Evolutionary conservation across 306 rosid genomes (phyloP), one percentile per base, ranked within the genome.

Genomic region (Acacia confusa): DNA sequence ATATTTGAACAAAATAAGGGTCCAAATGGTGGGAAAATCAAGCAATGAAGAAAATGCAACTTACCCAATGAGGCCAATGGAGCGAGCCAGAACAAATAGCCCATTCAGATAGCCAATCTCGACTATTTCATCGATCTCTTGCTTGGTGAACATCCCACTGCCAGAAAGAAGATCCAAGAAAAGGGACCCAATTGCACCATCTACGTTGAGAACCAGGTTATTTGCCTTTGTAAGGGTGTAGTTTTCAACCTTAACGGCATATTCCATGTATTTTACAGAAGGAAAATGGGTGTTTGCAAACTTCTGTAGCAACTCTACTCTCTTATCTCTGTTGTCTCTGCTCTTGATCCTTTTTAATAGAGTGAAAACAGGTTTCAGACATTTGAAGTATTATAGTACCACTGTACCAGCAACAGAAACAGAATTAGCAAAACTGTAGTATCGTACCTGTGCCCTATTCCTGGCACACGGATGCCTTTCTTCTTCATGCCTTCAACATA

Each of bases 151-250:
- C 99, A 96, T 86, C 86, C 99, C 98, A 74, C 98, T 92, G 69
- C 99, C 98, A 25, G 97, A 94, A 72, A 96, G 98, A 84, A 96
- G 98, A 89, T 96, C 99, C 91, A 96, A 87, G 91, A 96, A 96
- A 82, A 96, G 92, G 85, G 98, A 87, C 72, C 99, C 99, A 68
- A 94, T 93, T 20, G 99, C 99, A 75, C 98, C 99, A 81, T 96
- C 99, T 20, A 96, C 98, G n/a, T 96, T 96, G 17, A 96, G 85
- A 82, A 96, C 99, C 85, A 96, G 86, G 85, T 96, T 96, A 76
- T 96, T 93, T 85, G 99, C 97, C 92, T 96, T 96, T 13, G 98
- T 78, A 73, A 96, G 98, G 9, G 99, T 96, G 87, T 92, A 96
- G 82, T 90, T 86, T 87, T 96, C 98, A 44, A 96, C 98, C 89